These are phyloP conservation scores for Trichoderma simmonsii DNA, from an alignment of 2,329 filamentous ascomycete genomes.

Conservation along the genomic window DNA sequence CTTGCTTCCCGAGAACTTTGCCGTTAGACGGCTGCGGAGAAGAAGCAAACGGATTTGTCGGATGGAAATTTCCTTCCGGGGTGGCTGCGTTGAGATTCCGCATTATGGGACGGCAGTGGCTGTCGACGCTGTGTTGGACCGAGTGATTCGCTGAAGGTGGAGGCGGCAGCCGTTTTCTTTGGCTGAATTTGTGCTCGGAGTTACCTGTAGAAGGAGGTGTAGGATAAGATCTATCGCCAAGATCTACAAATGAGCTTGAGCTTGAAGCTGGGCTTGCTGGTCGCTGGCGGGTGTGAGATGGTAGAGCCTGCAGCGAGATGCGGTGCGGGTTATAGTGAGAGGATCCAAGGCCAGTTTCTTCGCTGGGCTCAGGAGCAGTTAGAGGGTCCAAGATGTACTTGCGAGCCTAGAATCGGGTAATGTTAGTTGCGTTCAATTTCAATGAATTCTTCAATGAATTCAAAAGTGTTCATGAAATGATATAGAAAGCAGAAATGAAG, in stretches of 20 bases:
- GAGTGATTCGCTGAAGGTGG: conserved; percentile 52
- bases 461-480: neutral
- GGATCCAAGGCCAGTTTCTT: conserved; percentile 63
- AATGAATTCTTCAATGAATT: neutral
- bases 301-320: conserved; percentile 14
- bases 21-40: neutral
- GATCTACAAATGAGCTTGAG: neutral
- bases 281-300: neutral
- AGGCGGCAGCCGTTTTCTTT: conserved; percentile 33
- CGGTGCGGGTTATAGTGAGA: conserved; percentile 46
- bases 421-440: neutral
- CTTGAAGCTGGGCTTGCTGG: neutral
- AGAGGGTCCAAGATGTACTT: conserved; percentile 69
- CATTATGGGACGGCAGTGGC: neutral
- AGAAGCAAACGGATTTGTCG: conserved; percentile 40
- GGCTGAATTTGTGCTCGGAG: neutral
- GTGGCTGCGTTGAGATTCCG: neutral
- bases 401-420: conserved; percentile 49
- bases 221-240: neutral
- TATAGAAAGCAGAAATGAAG: neutral
- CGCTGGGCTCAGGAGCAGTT: conserved; percentile 62
- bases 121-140: conserved; percentile 27
- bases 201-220: neutral
- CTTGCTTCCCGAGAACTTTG: neutral
- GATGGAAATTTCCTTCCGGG: conserved; percentile 37